These are phyloP conservation scores for Amanita subjunquillea DNA, from an alignment of 768 basidiomycete genomes.

Conservation along the genomic window DNA sequence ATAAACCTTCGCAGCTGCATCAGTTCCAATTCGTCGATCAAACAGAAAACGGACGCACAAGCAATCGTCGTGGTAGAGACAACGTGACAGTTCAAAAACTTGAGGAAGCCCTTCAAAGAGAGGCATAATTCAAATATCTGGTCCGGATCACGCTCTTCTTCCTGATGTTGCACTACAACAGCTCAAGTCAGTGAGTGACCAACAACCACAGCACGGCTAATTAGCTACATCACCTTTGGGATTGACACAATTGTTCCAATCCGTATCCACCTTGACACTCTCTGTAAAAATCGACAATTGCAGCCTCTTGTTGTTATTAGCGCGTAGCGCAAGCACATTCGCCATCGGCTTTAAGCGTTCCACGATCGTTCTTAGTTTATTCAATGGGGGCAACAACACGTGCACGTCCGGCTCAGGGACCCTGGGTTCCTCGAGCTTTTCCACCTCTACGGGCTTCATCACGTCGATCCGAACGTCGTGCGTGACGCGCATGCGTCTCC, in stretches of 20 bases:
- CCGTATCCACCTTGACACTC: conserved; percentile 66
- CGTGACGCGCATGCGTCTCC: conserved; percentile 51
- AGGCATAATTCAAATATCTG: conserved; percentile 57
- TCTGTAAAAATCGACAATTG: conserved; percentile 55
- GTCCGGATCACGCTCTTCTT: conserved; percentile 39
- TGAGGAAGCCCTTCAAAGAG: conserved; percentile 65
- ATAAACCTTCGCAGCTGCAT: conserved; percentile 46
- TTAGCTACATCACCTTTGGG: conserved; percentile 38
- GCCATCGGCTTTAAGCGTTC: conserved; percentile 67
- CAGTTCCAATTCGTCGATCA: not conserved
- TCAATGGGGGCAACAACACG: conserved; percentile 65
- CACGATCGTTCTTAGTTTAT: conserved; percentile 68
- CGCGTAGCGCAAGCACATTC: conserved; percentile 56
- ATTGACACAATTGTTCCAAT: conserved; percentile 67
- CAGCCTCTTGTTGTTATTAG: conserved; percentile 50
- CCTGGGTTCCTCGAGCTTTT: conserved; percentile 64
- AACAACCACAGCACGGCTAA: not conserved
- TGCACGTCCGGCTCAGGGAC: conserved; percentile 86
- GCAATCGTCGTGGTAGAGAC: conserved; percentile 81
- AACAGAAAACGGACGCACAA: conserved; percentile 33
- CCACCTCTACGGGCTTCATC: conserved; percentile 64
- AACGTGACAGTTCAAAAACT: conserved; percentile 72
- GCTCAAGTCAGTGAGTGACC: too few species aligned
- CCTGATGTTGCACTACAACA: conserved; percentile 18
- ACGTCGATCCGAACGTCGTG: conserved; percentile 83